Conservation (phyloP, 2,329 filamentous ascomycete species). For the Fusarium gaditjirri region DNA sequence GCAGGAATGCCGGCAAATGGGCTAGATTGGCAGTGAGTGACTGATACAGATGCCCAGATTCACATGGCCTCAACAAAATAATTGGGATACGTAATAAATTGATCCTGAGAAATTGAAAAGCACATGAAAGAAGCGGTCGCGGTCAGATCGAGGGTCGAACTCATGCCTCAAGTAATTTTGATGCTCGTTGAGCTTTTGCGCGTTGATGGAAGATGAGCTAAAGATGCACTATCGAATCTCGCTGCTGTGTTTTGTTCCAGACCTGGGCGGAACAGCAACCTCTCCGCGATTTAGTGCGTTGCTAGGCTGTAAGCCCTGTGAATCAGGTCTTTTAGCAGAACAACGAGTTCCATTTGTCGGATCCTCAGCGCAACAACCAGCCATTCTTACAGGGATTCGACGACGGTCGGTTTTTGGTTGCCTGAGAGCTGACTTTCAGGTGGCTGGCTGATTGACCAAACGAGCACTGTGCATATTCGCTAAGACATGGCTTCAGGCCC, state of each 20-base stretch:
- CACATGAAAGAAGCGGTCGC: not conserved
- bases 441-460: conserved; percentile 6
- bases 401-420: not conserved
- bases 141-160: not conserved
- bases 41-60: not conserved
- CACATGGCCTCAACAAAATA: not conserved
- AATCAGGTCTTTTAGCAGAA: not conserved
- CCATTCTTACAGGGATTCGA: not conserved
- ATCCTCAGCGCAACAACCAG: not conserved
- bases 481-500: not conserved
- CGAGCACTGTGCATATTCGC: not conserved
- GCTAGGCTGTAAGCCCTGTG: not conserved
- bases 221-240: not conserved
- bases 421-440: not conserved
- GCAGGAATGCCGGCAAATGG: conserved; percentile 12
- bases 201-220: not conserved
- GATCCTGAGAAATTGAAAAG: not conserved
- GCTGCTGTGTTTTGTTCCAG: not conserved
- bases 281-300: not conserved
- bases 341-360: not conserved
- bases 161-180: no score
- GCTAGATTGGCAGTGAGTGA: not conserved
- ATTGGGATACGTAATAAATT: not conserved
- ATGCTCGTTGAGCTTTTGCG: not conserved
- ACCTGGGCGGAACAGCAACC: not conserved